Base-by-base conservation (phyloP, 805 yeast genomes). In the Wickerhamomyces strasburgensis region DNA sequence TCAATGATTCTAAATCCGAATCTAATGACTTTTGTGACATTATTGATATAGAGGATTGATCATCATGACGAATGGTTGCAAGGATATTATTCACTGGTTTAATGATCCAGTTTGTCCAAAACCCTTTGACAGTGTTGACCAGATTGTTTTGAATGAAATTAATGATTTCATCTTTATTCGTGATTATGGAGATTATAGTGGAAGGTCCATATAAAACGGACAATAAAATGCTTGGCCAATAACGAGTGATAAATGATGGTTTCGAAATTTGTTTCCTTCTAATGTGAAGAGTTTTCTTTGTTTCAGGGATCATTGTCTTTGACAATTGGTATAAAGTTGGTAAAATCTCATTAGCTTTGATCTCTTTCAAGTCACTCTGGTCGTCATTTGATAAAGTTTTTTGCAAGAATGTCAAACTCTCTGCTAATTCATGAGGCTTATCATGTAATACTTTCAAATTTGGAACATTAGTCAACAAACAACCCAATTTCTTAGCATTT, bases 11-110 rank as follows among this genome's bases (percentile, higher is more conserved):
- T 47, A 87, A 64, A 50, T 89, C 97, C 1, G 93, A 75, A 26
- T 73, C 70, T 14, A 93, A 65, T 2, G 95, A 82, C 37, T 84
- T 82, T 54, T 83, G 82, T 3, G 90, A 78, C 61, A 85, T 78
- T 16, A 88, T 73, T 0, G 95, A 83, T 30, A 88, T 75, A 40
- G 80, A 74, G 2, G 81, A 74, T 26, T 69, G 67, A 13, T 83
- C 82, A 54, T 89, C 97, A 57, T 85, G 93, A 35, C 93, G 70
- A n/a, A 90, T 79, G 0, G 95, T 87, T 32, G 75, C 70, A 46
- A 86, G 62, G 45, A 90, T 80, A 48, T 84, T 80, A 29, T 66
- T 64, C 14, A 84, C 53, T 1, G 98, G 98, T 31, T 72, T 72
- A 28, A 86, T 63, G 4, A 90, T 72, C 98, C 98, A 90, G 56